Conservation (phyloP, 257 asterid genomes). For the Thymus quinquecostatus region DNA sequence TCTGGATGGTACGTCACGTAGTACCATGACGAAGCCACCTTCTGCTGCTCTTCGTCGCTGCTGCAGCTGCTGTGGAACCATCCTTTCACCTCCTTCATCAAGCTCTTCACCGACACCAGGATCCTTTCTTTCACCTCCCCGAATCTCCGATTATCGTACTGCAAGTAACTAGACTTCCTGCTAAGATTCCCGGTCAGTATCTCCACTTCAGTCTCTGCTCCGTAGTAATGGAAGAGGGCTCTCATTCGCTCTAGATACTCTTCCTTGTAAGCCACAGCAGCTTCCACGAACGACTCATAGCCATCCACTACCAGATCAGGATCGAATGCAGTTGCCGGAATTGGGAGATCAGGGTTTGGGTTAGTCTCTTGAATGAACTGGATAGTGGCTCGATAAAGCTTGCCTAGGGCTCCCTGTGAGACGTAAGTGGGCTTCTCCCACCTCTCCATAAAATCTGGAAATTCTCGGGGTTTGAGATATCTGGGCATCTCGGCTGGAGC, state of each 20-base stretch:
- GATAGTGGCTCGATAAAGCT: conserved; percentile 72
- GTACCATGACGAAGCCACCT: conserved; percentile 93
- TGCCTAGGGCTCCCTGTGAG: conserved; percentile 73
- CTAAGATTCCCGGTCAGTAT: conserved; percentile 75
- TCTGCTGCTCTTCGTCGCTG: conserved; percentile 38
- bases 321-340: conserved; percentile 56
- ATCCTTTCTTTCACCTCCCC: conserved; percentile 84
- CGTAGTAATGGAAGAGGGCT: conserved; percentile 62
- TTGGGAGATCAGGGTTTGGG: conserved; percentile 30
- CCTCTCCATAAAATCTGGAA: conserved; percentile 93
- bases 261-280: conserved; percentile 64
- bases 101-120: conserved; percentile 65
- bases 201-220: conserved; percentile 78
- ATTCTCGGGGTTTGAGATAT: conserved; percentile 70
- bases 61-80: conserved; percentile 56
- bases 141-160: conserved; percentile 75
- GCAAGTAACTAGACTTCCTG: conserved; percentile 62
- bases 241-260: conserved; percentile 63
- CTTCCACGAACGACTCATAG: conserved; percentile 48
- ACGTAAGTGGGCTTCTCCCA: conserved; percentile 80
- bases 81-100: conserved; percentile 73
- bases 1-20: conserved; percentile 66
- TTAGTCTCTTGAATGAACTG: conserved; percentile 36
- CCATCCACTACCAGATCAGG: conserved; percentile 68
- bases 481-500: conserved; percentile 98